Evolutionary conservation across 331 rosid species (phyloP), one percentile per base, ranked within the genome.

Genomic region (Cucumis variabilis): DNA sequence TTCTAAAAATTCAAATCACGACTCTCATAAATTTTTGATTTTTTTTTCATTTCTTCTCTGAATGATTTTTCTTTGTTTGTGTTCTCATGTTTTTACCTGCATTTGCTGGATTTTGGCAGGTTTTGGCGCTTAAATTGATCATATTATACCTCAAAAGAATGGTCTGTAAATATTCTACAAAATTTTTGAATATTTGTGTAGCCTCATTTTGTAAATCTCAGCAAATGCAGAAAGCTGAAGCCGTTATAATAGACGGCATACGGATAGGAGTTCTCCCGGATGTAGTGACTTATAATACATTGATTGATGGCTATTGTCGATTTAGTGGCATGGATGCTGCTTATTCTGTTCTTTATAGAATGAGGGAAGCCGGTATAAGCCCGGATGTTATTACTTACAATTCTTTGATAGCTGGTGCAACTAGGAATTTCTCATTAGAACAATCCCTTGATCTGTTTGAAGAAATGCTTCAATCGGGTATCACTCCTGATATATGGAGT

Each of bases 371-470:
- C 16, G 96, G 94, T 37, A 93, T 95, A 33, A 30, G 75, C 11
- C 98, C 97, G 9, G 85, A 96, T 90, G 96, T 94, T 27, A 84
- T 94, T 88, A 93, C 98, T 17, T 96, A 90, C 86, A 96, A 95
- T 88, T 88, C 97, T 37, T 88, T 96, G 75, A 90, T 95, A n/a
- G 91, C 98, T 11, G 92, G 93, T 28, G 94, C 94, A 2, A 73
- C 91, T 21, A 85, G 89, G 86, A 92, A 89, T 55, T 87, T 75
- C 65, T 72, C 92, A 0, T 89, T 94, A 33, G 69, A 87, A 0
- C 90, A 63, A 41, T 88, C 96, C 82, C 78, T 91, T 85, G 87
- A 93, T 81, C 87, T 96, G 85, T 96, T 95, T 25, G 94, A 93
- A 7, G 94, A 93, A 92, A 96, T 94, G 98, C 86, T 90, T 67